Evolutionary conservation across 108 stramenopile genomes (phyloP).

Genomic region (Skeletonema marinoi): DNA sequence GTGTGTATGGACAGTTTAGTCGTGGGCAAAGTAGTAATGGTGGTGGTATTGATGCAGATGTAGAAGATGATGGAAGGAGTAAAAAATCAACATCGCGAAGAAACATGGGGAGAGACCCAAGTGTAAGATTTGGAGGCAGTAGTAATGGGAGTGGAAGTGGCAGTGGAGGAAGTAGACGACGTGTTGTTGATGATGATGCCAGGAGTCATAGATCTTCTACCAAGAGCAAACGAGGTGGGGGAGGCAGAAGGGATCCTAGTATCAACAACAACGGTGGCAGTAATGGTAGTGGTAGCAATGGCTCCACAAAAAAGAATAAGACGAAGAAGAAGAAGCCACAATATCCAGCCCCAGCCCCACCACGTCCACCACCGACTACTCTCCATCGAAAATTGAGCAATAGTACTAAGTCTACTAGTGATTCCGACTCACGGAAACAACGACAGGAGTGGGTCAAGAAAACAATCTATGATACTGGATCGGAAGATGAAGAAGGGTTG

Average conservation of each 20-base stretch:
- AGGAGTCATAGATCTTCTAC: neutral
- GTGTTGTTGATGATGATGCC: neutral
- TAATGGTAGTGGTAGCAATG: neutral
- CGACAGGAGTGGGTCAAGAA: neutral
- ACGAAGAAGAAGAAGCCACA: neutral
- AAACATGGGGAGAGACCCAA: neutral
- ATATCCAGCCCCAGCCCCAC: neutral
- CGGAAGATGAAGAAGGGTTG: neutral
- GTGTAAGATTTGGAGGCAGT: neutral
- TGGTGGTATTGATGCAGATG: neutral
- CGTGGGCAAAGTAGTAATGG: neutral
- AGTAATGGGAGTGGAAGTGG: neutral
- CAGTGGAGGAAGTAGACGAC: neutral
- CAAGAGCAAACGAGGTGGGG: neutral
- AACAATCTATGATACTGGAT: constrained; percentile 1
- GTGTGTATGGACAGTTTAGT: neutral
- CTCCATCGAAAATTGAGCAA: no score
- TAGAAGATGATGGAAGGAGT: neutral
- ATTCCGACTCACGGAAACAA: neutral
- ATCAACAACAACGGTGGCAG: neutral
- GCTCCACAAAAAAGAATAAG: neutral
- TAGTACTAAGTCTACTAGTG: neutral
- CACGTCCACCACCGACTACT: neutral
- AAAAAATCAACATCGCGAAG: neutral
- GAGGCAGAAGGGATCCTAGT: neutral